phyloP scores from a whole-genome alignment of 495 filamentous ascomycete genomes.

The Hypoxylon fuscum region DNA sequence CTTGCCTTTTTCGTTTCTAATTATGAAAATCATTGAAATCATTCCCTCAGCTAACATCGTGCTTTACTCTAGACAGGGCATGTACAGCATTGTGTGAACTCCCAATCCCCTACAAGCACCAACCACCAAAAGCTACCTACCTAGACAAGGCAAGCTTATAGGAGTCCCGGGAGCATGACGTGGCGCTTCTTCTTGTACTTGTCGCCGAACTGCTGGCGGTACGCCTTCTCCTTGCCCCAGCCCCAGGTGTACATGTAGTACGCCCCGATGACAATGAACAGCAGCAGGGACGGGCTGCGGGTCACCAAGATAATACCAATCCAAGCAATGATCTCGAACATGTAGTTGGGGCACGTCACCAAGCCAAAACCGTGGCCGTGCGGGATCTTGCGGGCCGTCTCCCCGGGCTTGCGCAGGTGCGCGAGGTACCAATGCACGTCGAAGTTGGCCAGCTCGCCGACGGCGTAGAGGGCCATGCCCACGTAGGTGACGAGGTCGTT shows the following conservation, averaged over 20 bases:
- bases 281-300: slow-evolving; percentile 74
- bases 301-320: slow-evolving; percentile 77
- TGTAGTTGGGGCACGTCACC: slow-evolving; percentile 97
- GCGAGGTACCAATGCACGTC: slow-evolving; percentile 79
- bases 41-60: neutral
- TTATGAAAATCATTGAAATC: neutral
- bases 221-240: slow-evolving; percentile 88
- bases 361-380: slow-evolving; percentile 81
- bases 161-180: slow-evolving; percentile 76
- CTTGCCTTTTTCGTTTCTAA: no score
- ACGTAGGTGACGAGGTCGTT: slow-evolving; percentile 61
- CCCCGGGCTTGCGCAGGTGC: slow-evolving; percentile 77
- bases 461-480: slow-evolving; percentile 73
- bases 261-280: slow-evolving; percentile 75
- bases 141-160: slow-evolving; percentile 36
- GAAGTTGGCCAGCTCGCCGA: slow-evolving; percentile 83
- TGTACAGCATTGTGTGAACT: no score
- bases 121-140: no score
- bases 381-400: slow-evolving; percentile 87
- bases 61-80: no score
- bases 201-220: slow-evolving; percentile 87
- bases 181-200: slow-evolving; percentile 90
- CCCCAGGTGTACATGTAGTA: slow-evolving; percentile 88
- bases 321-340: slow-evolving; percentile 92
- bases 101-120: no score